Conservation (phyloP, 75 land plant species). For the Azolla pinnata region DNA sequence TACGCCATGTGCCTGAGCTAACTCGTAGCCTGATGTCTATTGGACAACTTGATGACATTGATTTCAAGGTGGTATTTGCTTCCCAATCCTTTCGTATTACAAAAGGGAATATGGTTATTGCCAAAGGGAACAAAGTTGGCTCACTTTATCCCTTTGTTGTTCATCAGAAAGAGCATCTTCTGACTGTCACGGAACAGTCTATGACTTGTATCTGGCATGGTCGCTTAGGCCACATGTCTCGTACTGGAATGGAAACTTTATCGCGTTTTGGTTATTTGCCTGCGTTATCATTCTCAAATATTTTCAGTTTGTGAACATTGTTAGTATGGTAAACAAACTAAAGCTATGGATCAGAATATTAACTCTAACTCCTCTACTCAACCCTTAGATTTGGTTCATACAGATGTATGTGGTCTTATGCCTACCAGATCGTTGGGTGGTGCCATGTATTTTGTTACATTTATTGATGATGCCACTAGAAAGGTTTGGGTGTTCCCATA, state of each 20-base stretch:
- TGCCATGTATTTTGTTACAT: conserved; percentile 13
- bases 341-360: too few relatives aligned
- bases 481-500: conserved; percentile 13
- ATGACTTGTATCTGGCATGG: neutral
- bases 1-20: neutral
- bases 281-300: too few relatives aligned
- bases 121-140: too few relatives aligned
- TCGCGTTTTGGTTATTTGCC: neutral
- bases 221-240: neutral
- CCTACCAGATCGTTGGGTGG: conserved; percentile 8
- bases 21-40: neutral
- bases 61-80: too few relatives aligned
- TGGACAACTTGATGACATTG: neutral
- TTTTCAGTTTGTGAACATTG: too few relatives aligned
- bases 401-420: conserved; percentile 9
- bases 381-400: conserved; percentile 1
- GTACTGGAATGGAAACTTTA: neutral
- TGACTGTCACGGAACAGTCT: neutral
- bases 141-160: neutral
- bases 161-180: neutral
- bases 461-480: conserved; percentile 10
- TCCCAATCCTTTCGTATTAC: too few relatives aligned
- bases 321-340: too few relatives aligned
- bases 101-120: too few relatives aligned
- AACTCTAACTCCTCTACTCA: too few relatives aligned